Evolutionary conservation across 2,329 filamentous ascomycete species (phyloP).

Genomic region (Fusarium neocosmosporiellum): DNA sequence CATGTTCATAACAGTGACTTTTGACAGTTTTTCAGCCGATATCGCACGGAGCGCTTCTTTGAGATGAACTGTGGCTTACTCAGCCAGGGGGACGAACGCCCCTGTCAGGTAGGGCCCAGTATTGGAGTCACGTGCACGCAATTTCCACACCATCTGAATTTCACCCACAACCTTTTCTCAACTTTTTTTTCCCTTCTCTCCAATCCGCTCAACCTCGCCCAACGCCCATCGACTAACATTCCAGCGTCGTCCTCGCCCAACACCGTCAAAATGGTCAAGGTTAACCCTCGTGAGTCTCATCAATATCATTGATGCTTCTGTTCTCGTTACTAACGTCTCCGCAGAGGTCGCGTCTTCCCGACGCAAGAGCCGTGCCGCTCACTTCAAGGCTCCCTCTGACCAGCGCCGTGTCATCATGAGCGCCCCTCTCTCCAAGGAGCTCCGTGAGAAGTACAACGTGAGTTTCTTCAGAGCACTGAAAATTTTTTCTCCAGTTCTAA

Average conservation of each 20-base stretch:
- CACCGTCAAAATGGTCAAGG: conserved; percentile 74
- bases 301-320: not conserved
- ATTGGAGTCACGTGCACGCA: conserved; percentile 47
- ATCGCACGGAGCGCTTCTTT: not conserved
- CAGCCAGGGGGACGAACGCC: not conserved
- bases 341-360: conserved; percentile 79
- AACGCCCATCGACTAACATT: conserved; percentile 47
- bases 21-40: not conserved
- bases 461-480: conserved; percentile 44
- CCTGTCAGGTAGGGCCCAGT: conserved; percentile 11
- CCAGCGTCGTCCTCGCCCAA: conserved; percentile 42
- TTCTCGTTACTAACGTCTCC: conserved; percentile 10
- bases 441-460: conserved; percentile 99
- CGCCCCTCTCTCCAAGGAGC: conserved; percentile 94
- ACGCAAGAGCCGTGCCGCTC: conserved; percentile 98
- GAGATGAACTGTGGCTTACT: not conserved
- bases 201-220: conserved; percentile 43
- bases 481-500: not conserved
- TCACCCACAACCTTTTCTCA: conserved; percentile 38
- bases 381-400: conserved; percentile 96
- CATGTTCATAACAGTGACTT: not conserved
- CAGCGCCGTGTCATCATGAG: conserved; percentile 97
- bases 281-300: conserved; percentile 66
- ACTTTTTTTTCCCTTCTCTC: conserved; percentile 9
- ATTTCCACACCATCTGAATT: conserved; percentile 43